Evolutionary conservation across 345 rosid genomes (phyloP).

Genomic region (Corymbia maculata): DNA sequence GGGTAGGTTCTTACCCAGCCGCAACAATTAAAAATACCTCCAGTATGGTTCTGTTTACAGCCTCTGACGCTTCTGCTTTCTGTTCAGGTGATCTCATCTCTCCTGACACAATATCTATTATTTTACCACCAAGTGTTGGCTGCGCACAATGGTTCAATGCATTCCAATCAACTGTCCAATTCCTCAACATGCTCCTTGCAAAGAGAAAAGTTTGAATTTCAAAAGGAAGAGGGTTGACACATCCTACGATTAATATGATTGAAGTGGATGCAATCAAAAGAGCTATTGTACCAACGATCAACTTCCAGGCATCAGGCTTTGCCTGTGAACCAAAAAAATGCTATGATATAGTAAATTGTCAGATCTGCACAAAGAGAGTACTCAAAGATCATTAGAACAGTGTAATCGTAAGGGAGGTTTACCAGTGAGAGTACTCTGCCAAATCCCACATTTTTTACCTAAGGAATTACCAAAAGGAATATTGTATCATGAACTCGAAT

Average conservation of each 20-base stretch:
- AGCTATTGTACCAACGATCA: conserved; percentile 57
- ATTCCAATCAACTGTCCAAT: not conserved
- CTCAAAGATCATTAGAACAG: not conserved
- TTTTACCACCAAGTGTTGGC: conserved; percentile 36
- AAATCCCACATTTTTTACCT: conserved; percentile 76
- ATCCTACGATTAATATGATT: conserved; percentile 48
- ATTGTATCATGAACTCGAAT: not conserved
- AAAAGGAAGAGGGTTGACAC: not conserved
- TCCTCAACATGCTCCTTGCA: not conserved
- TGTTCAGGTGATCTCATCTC: conserved; percentile 20
- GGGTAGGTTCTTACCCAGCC: conserved; percentile 12
- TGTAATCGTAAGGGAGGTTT: not conserved
- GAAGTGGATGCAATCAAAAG: conserved; percentile 62
- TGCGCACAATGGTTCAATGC: not conserved
- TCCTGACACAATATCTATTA: conserved; percentile 34
- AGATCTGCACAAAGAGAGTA: not conserved
- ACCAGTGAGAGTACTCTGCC: conserved; percentile 63
- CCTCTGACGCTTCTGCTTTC: conserved; percentile 21
- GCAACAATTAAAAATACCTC: conserved; percentile 19
- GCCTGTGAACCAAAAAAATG: conserved; percentile 30
- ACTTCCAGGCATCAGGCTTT: conserved; percentile 71
- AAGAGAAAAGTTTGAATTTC: not conserved
- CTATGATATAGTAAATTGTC: not conserved
- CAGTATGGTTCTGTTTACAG: conserved; percentile 27
- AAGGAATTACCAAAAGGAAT: not conserved